Conservation (phyloP, 2,329 filamentous ascomycete species). For the Cryphonectria parasitica region DNA sequence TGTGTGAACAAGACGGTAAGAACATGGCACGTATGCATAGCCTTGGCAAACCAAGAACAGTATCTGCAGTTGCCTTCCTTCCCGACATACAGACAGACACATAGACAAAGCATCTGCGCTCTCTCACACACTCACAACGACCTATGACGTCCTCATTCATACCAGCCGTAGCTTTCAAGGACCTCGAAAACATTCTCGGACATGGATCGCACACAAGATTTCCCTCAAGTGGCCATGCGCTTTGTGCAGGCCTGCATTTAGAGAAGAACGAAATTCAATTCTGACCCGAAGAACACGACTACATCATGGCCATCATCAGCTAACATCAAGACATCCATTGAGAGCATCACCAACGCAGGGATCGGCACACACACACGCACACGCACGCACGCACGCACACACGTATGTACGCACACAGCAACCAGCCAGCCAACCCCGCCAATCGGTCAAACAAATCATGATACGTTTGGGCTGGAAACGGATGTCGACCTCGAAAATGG, state of each 20-base stretch:
- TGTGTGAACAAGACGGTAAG: background rate
- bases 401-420: too few relatives aligned
- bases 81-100: background rate
- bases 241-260: background rate
- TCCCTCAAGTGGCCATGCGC: background rate
- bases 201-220: background rate
- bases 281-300: background rate
- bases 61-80: background rate
- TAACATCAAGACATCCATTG: background rate
- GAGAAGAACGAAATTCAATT: background rate
- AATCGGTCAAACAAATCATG: background rate
- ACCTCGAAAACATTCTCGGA: background rate
- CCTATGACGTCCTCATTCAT: background rate
- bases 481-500: constrained; percentile 71
- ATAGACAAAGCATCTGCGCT: background rate
- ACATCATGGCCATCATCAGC: background rate
- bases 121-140: background rate
- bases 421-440: background rate
- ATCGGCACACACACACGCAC: too few relatives aligned
- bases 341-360: background rate
- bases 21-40: background rate
- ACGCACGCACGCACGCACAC: too few relatives aligned
- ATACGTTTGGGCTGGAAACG: background rate
- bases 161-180: background rate
- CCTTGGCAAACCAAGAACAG: background rate